phyloP scores from a whole-genome alignment of 176 grass and related monocot species.

The Phyllostachys edulis region DNA sequence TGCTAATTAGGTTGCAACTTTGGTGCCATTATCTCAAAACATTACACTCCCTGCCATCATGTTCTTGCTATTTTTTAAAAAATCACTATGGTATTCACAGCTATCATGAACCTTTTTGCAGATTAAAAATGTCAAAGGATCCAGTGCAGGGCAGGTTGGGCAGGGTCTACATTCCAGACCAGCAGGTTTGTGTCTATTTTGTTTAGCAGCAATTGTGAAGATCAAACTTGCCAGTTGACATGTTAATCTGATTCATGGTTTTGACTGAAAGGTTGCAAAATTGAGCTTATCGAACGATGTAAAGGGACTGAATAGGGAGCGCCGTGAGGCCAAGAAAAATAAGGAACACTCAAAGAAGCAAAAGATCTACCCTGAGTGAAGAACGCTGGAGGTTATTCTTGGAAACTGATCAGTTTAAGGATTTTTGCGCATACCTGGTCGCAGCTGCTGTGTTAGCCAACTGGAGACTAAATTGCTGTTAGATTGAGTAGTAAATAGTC shows the following conservation, averaged over 20 bases:
- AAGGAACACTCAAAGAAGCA: conserved; percentile 74
- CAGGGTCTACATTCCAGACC: conserved; percentile 69
- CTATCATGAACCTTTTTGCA: conserved; percentile 35
- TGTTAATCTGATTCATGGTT: conserved; percentile 21
- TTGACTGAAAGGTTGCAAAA: conserved; percentile 34
- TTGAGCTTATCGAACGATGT: conserved; percentile 41
- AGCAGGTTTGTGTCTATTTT: conserved; percentile 45
- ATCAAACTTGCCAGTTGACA: not conserved
- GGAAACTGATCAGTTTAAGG: not conserved
- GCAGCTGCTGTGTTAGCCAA: not conserved
- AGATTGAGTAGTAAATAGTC: conserved; percentile 35
- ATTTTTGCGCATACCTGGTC: not conserved
- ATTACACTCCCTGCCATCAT: not conserved
- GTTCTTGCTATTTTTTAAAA: conserved; percentile 11
- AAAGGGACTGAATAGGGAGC: conserved; percentile 86
- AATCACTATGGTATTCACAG: not conserved
- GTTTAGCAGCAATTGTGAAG: not conserved
- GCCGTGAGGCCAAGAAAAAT: conserved; percentile 74
- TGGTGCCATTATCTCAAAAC: not conserved
- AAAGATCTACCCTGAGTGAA: conserved; percentile 59
- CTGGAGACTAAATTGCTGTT: conserved; percentile 2
- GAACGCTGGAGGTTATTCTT: not conserved
- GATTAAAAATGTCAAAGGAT: conserved; percentile 85
- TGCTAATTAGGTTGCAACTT: conserved; percentile 1
- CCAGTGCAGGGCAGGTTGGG: conserved; percentile 50